Evolutionary conservation across 225 moss, liverwort and hornwort species (phyloP).

Genomic region (Physcomitrellopsis africana): DNA sequence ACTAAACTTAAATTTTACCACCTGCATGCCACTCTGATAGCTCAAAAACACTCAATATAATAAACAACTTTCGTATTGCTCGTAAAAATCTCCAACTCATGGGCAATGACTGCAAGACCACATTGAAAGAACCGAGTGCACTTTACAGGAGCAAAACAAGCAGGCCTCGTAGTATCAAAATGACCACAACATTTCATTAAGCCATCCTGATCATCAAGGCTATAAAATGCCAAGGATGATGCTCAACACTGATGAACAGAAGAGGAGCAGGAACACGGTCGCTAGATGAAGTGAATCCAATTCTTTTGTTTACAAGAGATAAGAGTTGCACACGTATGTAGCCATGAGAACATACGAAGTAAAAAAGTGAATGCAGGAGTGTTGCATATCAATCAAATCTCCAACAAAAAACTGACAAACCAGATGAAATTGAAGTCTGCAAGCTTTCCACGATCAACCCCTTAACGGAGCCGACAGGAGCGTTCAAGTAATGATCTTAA

Average conservation of each 20-base stretch:
- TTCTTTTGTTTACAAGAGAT: conserved; percentile 4
- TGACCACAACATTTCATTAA: too few species aligned
- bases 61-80: background rate
- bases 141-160: too few species aligned
- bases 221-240: conserved; percentile 12
- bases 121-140: background rate
- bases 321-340: conserved; percentile 15
- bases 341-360: background rate
- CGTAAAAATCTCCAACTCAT: background rate
- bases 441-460: conserved; percentile 23
- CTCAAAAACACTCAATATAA: background rate
- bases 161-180: too few species aligned
- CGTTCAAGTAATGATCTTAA: conserved; percentile 16
- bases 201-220: conserved; percentile 5
- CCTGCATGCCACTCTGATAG: background rate
- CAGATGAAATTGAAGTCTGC: conserved; percentile 21
- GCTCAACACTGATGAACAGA: conserved; percentile 7
- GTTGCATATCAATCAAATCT: background rate
- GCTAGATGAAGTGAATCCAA: conserved; percentile 15
- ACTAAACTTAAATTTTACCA: background rate
- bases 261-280: conserved; percentile 21
- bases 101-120: background rate
- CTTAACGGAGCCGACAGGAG: conserved; percentile 16
- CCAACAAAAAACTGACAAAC: conserved; percentile 27
- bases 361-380: background rate